A percentile compares a stretch with the other conserved stretches of the same genome.
Conservation (phyloP, 495 filamentous ascomycete species). For the Thermothielavioides terrestris region DNA sequence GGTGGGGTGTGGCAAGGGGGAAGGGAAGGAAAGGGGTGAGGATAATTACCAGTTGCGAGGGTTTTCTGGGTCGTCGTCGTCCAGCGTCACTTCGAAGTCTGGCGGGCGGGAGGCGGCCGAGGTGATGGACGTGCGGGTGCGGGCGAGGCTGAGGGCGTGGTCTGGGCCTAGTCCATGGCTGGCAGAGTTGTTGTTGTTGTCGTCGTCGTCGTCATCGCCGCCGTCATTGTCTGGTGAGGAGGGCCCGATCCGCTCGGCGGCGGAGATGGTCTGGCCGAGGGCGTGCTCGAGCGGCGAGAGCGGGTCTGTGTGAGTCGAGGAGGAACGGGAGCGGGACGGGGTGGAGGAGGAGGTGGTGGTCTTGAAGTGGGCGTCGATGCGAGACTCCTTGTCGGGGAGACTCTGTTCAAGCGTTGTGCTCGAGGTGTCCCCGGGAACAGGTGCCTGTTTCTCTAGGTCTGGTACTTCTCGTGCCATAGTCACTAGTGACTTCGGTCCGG, state of each 20-base stretch:
- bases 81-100: slow-evolving; percentile 69
- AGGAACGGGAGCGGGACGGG: slow-evolving; percentile 8
- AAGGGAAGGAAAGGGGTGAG: not conserved
- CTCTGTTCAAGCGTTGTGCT: not conserved
- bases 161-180: too few relatives aligned
- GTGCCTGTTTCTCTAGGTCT: slow-evolving; percentile 1
- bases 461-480: not conserved
- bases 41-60: slow-evolving; percentile 55
- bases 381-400: not conserved
- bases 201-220: not conserved
- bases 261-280: slow-evolving; percentile 4
- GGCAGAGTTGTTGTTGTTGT: not conserved
- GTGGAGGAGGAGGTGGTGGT: not conserved
- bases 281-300: slow-evolving; percentile 29
- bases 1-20: not conserved
- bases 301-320: slow-evolving; percentile 25
- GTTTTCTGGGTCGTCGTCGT: slow-evolving; percentile 56
- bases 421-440: not conserved
- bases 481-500: not conserved
- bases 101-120: slow-evolving; percentile 54
- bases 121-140: slow-evolving; percentile 43
- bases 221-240: not conserved
- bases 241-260: not conserved
- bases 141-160: slow-evolving; percentile 17
- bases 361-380: not conserved